A percentile compares a stretch with the other conserved stretches of the same genome.
Evolutionary conservation across 2,329 filamentous ascomycete genomes (phyloP).

Genomic region (Pseudopithomyces chartarum): DNA sequence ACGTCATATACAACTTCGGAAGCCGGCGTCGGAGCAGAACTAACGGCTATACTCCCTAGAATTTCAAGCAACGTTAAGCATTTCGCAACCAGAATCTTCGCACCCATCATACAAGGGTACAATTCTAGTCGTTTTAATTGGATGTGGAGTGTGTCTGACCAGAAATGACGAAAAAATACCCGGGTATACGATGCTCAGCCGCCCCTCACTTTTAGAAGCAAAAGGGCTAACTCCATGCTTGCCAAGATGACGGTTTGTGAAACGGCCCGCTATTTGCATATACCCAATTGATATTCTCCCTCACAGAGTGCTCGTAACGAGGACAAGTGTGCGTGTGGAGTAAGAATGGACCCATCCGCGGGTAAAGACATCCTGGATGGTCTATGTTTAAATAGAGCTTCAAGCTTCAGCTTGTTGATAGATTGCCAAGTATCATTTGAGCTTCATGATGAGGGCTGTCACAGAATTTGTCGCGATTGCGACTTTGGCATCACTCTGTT

Average conservation of each 20-base stretch:
- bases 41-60: too few species aligned
- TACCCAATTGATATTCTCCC: background rate
- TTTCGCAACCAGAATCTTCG: too few species aligned
- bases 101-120: too few species aligned
- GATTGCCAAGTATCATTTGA: background rate
- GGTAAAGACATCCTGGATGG: background rate
- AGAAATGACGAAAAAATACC: background rate
- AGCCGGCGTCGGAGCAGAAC: too few species aligned
- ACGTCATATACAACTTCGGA: too few species aligned
- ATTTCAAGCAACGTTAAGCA: too few species aligned
- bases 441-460: background rate
- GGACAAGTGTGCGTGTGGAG: background rate
- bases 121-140: too few species aligned
- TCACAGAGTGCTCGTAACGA: conserved; percentile 2
- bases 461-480: background rate
- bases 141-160: too few species aligned
- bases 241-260: background rate
- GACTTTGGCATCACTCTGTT: background rate
- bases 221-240: conserved; percentile 3
- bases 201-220: background rate
- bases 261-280: conserved; percentile 1
- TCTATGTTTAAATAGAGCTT: background rate
- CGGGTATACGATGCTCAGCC: background rate
- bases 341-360: background rate
- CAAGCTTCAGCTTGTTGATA: background rate